phyloP scores from a whole-genome alignment of 768 basidiomycete species.

The Auriscalpium microsporum region DNA sequence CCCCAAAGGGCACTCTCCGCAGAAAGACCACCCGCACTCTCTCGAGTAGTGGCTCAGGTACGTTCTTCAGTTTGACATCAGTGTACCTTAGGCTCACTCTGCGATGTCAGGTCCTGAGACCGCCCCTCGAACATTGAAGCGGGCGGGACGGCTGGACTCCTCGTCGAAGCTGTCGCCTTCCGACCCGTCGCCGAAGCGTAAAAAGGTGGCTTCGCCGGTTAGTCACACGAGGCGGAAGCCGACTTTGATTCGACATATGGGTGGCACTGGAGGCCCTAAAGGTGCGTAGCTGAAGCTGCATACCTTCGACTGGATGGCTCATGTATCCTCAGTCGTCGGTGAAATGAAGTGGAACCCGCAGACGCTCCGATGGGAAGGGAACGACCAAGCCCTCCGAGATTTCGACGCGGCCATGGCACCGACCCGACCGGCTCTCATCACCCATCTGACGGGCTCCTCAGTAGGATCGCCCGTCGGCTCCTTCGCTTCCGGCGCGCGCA shows the following conservation, averaged over 20 bases:
- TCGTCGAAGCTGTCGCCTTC: conserved; percentile 26
- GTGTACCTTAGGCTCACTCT: conserved; percentile 18
- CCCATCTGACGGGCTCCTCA: conserved; percentile 85
- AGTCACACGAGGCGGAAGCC: conserved; percentile 61
- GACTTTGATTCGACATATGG: conserved; percentile 80
- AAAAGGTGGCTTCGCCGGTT: conserved; percentile 40
- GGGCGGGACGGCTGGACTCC: conserved; percentile 49
- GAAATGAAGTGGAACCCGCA: conserved; percentile 97
- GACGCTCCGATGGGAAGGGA: conserved; percentile 92
- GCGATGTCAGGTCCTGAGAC: conserved; percentile 3
- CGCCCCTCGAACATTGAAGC: conserved; percentile 33
- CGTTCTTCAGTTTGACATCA: conserved; percentile 7
- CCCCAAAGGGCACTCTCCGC: conserved; percentile 48
- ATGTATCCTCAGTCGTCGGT: conserved; percentile 60
- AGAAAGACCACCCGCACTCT: conserved; percentile 47
- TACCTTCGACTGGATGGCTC: conserved; percentile 6
- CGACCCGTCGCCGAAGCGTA: conserved; percentile 36
- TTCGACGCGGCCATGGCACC: conserved; percentile 81
- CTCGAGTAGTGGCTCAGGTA: conserved; percentile 29
- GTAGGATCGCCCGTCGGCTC: conserved; percentile 71
- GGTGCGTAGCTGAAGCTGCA: conserved; percentile 35
- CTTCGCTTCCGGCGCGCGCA: conserved; percentile 68
- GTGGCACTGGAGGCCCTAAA: conserved; percentile 59
- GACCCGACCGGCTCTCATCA: conserved; percentile 90
- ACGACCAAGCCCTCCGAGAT: conserved; percentile 83